These are phyloP conservation scores for Flaveria linearis DNA, from an alignment of 129 eudicot species.

Conservation along the genomic window DNA sequence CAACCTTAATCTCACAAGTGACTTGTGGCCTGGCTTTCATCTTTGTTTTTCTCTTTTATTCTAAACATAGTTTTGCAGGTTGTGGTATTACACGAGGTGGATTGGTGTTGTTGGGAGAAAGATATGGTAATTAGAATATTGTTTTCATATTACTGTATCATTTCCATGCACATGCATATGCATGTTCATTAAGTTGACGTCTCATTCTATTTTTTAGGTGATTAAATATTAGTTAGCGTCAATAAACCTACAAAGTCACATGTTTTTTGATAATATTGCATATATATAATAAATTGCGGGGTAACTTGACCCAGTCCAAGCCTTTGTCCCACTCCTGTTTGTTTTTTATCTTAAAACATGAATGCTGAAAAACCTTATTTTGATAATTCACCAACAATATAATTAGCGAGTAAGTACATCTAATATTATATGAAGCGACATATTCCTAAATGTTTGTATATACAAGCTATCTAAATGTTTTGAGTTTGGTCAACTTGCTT, in stretches of 20 bases:
- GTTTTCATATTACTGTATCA: not conserved
- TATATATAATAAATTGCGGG: too few relatives aligned
- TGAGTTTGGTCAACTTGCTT: conserved; percentile 14
- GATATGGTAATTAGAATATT: conserved; percentile 60
- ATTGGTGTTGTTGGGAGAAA: conserved; percentile 75
- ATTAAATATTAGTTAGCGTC: too few relatives aligned
- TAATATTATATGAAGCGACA: not conserved
- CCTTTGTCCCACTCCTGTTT: too few relatives aligned
- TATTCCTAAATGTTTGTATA: conserved; percentile 5
- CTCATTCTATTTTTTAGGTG: not conserved
- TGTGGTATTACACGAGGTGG: conserved; percentile 78
- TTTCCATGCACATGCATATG: not conserved
- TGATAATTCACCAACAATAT: not conserved
- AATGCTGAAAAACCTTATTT: not conserved
- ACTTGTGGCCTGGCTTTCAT: conserved; percentile 4
- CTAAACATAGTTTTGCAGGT: conserved; percentile 51
- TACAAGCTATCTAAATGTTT: conserved; percentile 2
- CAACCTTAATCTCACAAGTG: conserved; percentile 16
- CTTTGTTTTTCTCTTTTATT: not conserved
- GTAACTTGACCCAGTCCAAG: too few relatives aligned
- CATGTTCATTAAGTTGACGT: conserved; percentile 14
- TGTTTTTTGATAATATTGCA: too few relatives aligned
- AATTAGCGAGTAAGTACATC: not conserved
- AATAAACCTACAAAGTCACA: too few relatives aligned
- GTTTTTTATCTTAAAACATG: not conserved